Conservation (phyloP, 2,329 filamentous ascomycete species). For the Botrytis sinoallii region DNA sequence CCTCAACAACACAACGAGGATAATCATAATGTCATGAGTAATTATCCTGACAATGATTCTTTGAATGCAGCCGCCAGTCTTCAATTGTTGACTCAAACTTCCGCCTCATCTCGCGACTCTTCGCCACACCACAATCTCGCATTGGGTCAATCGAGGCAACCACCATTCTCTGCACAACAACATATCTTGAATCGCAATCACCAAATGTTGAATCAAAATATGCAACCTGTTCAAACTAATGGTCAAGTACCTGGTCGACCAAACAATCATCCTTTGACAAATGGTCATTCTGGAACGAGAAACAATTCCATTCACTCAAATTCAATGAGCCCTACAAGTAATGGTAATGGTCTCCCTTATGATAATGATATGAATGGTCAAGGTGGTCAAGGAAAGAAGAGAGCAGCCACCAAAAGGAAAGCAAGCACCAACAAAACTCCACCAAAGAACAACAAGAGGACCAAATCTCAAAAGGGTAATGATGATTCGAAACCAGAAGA, state of each 20-base stretch:
- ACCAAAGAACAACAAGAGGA: background rate
- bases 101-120: constrained; percentile 56
- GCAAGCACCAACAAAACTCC: background rate
- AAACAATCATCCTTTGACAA: background rate
- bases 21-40: constrained; percentile 43
- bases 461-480: background rate
- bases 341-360: background rate
- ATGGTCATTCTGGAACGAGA: background rate
- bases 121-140: constrained; percentile 42
- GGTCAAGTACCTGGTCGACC: background rate
- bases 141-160: background rate
- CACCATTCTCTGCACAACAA: background rate
- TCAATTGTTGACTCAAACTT: constrained; percentile 68
- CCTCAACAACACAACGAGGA: constrained; percentile 45
- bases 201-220: constrained; percentile 29
- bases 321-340: background rate
- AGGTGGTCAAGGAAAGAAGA: constrained; percentile 1
- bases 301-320: constrained; percentile 6
- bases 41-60: constrained; percentile 75
- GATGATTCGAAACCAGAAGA: constrained; percentile 2
- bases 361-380: constrained; percentile 8
- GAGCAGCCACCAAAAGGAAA: background rate
- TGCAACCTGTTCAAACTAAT: background rate
- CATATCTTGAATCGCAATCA: constrained; percentile 47
- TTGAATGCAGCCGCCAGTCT: constrained; percentile 86